Percentiles rank a stretch among this genome's conserved stretches.
Evolutionary conservation across 179 eudicot species (phyloP).

Genomic region (Silene coronaria): DNA sequence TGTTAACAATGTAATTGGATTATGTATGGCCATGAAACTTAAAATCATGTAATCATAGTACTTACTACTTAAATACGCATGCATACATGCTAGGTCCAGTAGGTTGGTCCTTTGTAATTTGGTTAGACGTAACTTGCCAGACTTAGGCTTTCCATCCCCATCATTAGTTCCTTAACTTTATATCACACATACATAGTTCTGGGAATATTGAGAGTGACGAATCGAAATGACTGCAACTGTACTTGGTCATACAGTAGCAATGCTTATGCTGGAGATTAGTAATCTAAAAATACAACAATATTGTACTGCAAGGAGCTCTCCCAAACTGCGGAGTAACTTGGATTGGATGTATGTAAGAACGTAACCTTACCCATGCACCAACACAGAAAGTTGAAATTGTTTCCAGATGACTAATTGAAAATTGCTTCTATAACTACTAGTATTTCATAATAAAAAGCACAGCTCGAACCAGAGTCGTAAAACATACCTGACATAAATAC

Average conservation of each 20-base stretch:
- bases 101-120: too few species aligned
- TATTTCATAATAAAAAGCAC: background rate
- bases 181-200: background rate
- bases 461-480: background rate
- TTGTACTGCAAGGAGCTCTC: background rate
- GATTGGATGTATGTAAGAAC: background rate
- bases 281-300: background rate
- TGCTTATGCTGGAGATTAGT: background rate
- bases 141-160: background rate
- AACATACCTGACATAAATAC: constrained; percentile 10
- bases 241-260: background rate
- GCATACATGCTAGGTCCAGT: too few species aligned
- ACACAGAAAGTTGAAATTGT: background rate
- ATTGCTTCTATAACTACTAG: background rate
- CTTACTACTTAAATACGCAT: too few species aligned
- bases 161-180: background rate
- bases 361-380: background rate
- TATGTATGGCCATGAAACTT: too few species aligned
- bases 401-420: background rate
- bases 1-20: too few species aligned
- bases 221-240: background rate
- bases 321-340: background rate
- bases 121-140: background rate
- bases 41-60: too few species aligned
- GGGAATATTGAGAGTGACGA: background rate